These are phyloP conservation scores for Penicillium janthinellum DNA, from an alignment of 2,329 filamentous ascomycete species.

Conservation along the genomic window DNA sequence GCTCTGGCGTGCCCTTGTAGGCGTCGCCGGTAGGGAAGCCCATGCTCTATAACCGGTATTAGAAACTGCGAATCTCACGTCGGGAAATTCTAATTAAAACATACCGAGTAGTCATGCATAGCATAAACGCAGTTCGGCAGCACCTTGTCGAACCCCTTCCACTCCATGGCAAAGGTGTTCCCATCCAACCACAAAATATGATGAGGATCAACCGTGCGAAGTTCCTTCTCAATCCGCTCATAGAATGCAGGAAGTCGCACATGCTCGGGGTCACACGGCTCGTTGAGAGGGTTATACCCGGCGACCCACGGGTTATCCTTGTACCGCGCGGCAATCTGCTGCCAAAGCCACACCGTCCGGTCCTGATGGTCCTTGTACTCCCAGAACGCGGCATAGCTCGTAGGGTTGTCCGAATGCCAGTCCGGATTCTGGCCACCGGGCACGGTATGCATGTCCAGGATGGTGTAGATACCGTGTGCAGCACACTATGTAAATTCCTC, in stretches of 20 bases:
- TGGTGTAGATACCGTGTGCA: conserved; percentile 53
- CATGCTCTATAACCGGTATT: conserved; percentile 30
- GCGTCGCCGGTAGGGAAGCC: conserved; percentile 46
- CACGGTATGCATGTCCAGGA: conserved; percentile 53
- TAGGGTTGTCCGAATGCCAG: conserved; percentile 54
- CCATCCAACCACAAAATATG: conserved; percentile 52
- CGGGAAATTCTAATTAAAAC: background rate
- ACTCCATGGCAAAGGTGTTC: conserved; percentile 51
- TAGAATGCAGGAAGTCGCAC: conserved; percentile 51
- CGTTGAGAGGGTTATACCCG: conserved; percentile 57
- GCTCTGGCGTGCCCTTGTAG: conserved; percentile 46
- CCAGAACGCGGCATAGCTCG: conserved; percentile 53
- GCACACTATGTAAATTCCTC: conserved; percentile 37
- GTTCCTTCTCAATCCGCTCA: conserved; percentile 49
- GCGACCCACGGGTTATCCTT: conserved; percentile 52
- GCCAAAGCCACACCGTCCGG: conserved; percentile 53
- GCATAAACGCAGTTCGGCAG: conserved; percentile 52
- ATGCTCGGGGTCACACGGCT: conserved; percentile 53
- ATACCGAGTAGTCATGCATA: conserved; percentile 48
- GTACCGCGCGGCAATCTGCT: conserved; percentile 50
- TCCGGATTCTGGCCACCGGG: conserved; percentile 55
- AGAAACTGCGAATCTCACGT: background rate
- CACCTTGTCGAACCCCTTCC: conserved; percentile 46
- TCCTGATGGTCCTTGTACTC: conserved; percentile 56
- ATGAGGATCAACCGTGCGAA: conserved; percentile 49